Evolutionary conservation across 768 basidiomycete species (phyloP).

Genomic region (Boletales sp.): DNA sequence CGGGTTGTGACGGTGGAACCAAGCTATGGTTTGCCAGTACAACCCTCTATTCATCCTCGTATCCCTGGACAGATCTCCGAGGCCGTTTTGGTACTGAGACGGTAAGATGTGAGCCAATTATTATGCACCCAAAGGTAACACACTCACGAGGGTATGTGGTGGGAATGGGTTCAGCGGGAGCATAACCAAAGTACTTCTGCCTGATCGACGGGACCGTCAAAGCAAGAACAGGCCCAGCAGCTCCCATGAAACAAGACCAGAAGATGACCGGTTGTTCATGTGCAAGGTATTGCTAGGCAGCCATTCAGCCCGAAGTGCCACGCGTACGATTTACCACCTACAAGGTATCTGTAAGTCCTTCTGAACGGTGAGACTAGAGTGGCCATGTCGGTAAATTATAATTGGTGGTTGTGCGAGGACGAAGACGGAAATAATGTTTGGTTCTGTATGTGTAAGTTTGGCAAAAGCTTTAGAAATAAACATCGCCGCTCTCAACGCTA

Average conservation of each 20-base stretch:
- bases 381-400: constrained; percentile 17
- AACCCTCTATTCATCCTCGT: constrained; percentile 54
- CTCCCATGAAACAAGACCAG: constrained; percentile 75
- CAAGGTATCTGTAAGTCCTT: constrained; percentile 28
- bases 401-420: constrained; percentile 3
- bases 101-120: not conserved
- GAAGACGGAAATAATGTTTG: constrained; percentile 20
- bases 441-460: constrained; percentile 19
- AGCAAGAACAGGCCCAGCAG: constrained; percentile 71
- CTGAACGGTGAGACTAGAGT: constrained; percentile 29
- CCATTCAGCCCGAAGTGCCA: not conserved
- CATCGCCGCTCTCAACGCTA: not conserved
- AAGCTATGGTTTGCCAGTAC: not conserved
- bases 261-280: constrained; percentile 91
- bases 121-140: not conserved
- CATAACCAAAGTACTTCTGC: constrained; percentile 62
- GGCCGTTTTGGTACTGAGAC: constrained; percentile 65
- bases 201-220: constrained; percentile 78
- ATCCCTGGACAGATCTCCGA: constrained; percentile 65
- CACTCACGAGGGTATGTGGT: constrained; percentile 74
- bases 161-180: constrained; percentile 64
- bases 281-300: constrained; percentile 74
- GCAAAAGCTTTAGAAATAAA: constrained; percentile 24
- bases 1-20: not conserved
- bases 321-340: constrained; percentile 1